Base-by-base conservation (phyloP, 1,139 yeast species). In the Diutina pseudorugosa region DNA sequence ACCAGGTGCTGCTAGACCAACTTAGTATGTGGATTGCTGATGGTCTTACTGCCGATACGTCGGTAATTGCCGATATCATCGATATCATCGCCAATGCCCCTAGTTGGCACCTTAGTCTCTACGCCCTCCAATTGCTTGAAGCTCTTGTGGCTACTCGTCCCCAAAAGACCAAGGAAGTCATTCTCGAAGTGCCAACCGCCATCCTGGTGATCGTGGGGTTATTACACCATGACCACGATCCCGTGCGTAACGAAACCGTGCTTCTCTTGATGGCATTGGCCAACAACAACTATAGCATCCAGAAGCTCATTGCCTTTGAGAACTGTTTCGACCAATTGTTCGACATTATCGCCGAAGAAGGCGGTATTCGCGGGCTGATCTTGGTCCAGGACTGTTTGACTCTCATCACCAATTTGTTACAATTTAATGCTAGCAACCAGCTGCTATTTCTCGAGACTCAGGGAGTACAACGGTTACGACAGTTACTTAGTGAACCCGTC, bases 1-100 rank as follows among this genome's bases (percentile, higher is more conserved):
- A 78, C 45, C 77, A 79, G 48, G 61, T 63, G 8, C 65, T 75
- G 9, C 78, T 80, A 16, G 97, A 93, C 62, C 96, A 89, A 61
- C 87, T 94, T 59, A 87, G 96, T 0, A 70, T 90, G 56, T 91
- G 97, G 96, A 85, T 94, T 45, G 90, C 98, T 0, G 98, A 94
- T 67, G 98, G 90, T 59, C 73, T 94, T 60, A 86, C 93, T 1
- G 94, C 88, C 62, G 77, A 77, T 40, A 75, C 65, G 20, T 83
- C 80, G 33, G 76, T 81, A 30, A 72, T 93, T 47, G 73, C 76
- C 23, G 67, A 79, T 4, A 67, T 90, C 51, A 69, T 89, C 30
- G 78, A 79, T 20, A 71, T 86, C 3, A 63, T 75, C 48, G 74
- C 79, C 51, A 75, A 76, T 40, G 71, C 71, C 14, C 64, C 63